A percentile compares a stretch with the other conserved stretches of the same genome.
These are phyloP conservation scores for Silybum marianum DNA, from an alignment of 129 eudicot species.

Conservation along the genomic window DNA sequence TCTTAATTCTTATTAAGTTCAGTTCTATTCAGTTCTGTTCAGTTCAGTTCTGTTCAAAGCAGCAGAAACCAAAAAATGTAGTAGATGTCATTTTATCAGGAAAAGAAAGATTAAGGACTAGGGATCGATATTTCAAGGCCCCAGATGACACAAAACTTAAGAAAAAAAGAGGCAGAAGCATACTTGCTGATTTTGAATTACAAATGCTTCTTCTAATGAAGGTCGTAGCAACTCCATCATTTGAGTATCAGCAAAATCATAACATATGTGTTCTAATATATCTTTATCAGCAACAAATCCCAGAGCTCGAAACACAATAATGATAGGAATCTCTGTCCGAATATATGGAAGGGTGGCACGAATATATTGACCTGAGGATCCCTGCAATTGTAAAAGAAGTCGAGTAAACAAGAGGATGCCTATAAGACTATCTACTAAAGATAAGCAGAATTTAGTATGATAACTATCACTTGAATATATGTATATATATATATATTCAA, in stretches of 20 bases:
- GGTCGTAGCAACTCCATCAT: slow-evolving; percentile 99
- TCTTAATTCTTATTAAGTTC: background rate
- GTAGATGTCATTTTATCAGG: background rate
- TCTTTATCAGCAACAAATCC: slow-evolving; percentile 98
- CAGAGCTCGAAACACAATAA: slow-evolving; percentile 84
- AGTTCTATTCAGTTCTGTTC: background rate
- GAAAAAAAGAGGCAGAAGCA: background rate
- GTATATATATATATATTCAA: no score
- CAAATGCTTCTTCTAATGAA: slow-evolving; percentile 96
- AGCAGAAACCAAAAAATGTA: background rate
- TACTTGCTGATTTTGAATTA: slow-evolving; percentile 93
- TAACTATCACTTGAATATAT: background rate
- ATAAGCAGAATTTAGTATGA: background rate
- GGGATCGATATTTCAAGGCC: background rate
- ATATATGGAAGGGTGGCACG: slow-evolving; percentile 96
- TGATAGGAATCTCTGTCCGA: slow-evolving; percentile 83
- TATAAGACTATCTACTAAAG: background rate
- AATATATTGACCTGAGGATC: slow-evolving; percentile 92
- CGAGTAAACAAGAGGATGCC: background rate
- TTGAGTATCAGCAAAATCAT: slow-evolving; percentile 90
- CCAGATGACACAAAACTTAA: background rate
- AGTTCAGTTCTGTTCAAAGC: background rate
- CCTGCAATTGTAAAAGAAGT: slow-evolving; percentile 46
- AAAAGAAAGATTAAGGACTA: background rate
- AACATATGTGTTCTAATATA: slow-evolving; percentile 87